A percentile compares a stretch with the other conserved stretches of the same genome.
Evolutionary conservation across 2,329 filamentous ascomycete genomes (phyloP).

Genomic region (Pestalotiopsis sp.): DNA sequence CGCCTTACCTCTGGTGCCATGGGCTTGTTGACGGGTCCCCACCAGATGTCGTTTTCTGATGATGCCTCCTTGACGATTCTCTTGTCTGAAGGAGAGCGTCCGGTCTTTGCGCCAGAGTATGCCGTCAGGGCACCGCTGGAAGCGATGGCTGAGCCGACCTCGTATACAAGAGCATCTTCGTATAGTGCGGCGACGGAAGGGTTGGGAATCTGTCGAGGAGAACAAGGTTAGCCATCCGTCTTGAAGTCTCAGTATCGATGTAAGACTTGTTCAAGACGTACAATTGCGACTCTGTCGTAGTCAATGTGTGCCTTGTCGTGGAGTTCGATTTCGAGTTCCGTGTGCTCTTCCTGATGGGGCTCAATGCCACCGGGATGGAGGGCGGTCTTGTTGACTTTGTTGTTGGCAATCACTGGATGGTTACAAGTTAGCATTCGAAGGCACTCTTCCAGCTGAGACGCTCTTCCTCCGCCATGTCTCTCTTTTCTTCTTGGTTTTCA

Average conservation of each 20-base stretch:
- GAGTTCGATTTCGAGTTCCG: constrained; percentile 94
- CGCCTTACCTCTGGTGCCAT: constrained; percentile 85
- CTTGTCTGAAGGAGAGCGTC: constrained; percentile 95
- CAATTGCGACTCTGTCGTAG: constrained; percentile 97
- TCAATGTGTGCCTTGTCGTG: constrained; percentile 98
- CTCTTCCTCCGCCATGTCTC: not conserved
- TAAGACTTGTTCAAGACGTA: constrained; percentile 47
- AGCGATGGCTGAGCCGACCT: constrained; percentile 96
- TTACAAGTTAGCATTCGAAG: constrained; percentile 19
- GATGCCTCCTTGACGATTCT: constrained; percentile 89
- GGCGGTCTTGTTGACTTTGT: constrained; percentile 82
- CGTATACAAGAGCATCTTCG: constrained; percentile 98
- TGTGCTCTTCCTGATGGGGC: constrained; percentile 78
- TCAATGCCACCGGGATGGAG: constrained; percentile 89
- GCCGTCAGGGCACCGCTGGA: constrained; percentile 92
- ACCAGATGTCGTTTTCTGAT: constrained; percentile 92
- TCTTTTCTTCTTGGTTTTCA: not conserved
- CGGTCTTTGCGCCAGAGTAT: constrained; percentile 98
- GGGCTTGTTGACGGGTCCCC: constrained; percentile 99
- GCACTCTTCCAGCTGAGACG: not conserved
- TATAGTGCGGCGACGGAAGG: constrained; percentile 94
- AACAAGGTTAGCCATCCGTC: constrained; percentile 21
- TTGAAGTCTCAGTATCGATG: constrained; percentile 8
- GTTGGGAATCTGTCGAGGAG: constrained; percentile 68
- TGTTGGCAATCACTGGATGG: constrained; percentile 52